Conservation (phyloP, 1,139 yeast genomes). For the Torulaspora pretoriensis region DNA sequence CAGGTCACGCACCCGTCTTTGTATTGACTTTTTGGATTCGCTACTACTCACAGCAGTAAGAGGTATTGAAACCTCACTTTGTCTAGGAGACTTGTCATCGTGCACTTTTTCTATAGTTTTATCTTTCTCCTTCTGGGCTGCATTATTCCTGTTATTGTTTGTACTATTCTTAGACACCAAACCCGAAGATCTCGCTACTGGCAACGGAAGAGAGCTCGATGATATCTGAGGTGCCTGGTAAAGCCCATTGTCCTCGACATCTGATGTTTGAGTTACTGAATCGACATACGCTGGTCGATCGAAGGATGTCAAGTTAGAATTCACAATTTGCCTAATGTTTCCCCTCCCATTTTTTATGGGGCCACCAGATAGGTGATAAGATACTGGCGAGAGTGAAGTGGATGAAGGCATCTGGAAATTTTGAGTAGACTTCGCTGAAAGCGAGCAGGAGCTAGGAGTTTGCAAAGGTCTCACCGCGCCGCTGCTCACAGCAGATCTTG, state of each 20-base stretch:
- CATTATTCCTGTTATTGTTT: neutral
- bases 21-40: conserved; percentile 41
- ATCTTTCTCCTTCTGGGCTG: neutral
- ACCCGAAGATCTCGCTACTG: conserved; percentile 7
- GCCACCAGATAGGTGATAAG: conserved; percentile 1
- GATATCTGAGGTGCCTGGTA: neutral
- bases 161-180: conserved; percentile 1
- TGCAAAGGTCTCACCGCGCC: conserved; percentile 1
- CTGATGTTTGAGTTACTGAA: conserved; percentile 30
- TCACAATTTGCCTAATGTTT: conserved; percentile 11
- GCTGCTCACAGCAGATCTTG: conserved; percentile 8
- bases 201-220: neutral
- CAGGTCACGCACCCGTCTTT: conserved; percentile 52
- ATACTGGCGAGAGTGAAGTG: neutral
- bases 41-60: conserved; percentile 2
- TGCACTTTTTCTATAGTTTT: neutral
- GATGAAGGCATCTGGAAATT: neutral
- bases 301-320: conserved; percentile 8
- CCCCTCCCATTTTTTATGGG: conserved; percentile 12
- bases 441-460: neutral
- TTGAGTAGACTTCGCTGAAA: neutral
- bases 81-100: neutral
- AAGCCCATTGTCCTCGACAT: conserved; percentile 1
- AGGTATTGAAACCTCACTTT: neutral
- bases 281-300: conserved; percentile 22